Evolutionary conservation across 768 basidiomycete genomes (phyloP).

Genomic region (Rubroboletus satanas): DNA sequence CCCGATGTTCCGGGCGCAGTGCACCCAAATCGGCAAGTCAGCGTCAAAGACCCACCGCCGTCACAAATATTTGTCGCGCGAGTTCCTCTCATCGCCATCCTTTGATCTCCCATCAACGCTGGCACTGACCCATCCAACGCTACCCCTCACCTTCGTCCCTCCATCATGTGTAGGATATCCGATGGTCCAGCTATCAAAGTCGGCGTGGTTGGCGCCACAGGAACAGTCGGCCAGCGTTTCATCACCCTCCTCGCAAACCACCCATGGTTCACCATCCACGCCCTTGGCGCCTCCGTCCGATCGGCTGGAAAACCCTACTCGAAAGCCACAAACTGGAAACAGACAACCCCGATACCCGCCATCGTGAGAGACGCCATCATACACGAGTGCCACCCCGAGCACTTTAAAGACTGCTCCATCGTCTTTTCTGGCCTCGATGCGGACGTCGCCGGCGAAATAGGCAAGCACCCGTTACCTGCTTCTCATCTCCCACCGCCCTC

Average conservation of each 20-base stretch:
- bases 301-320: constrained; percentile 83
- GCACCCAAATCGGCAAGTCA: not conserved
- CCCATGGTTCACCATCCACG: constrained; percentile 86
- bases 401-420: constrained; percentile 77
- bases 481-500: not conserved
- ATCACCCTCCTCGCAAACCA: constrained; percentile 82
- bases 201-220: constrained; percentile 83
- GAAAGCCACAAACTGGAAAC: constrained; percentile 84
- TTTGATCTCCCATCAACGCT: too few species aligned
- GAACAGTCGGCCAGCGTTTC: constrained; percentile 95
- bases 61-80: too few species aligned
- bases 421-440: constrained; percentile 96
- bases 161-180: constrained; percentile 20
- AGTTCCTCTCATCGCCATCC: too few species aligned
- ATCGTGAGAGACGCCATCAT: constrained; percentile 56
- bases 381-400: constrained; percentile 68
- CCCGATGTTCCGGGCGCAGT: too few species aligned
- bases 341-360: constrained; percentile 68
- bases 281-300: constrained; percentile 82
- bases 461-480: constrained; percentile 37
- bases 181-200: constrained; percentile 42
- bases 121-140: too few species aligned
- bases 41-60: not conserved
- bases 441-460: constrained; percentile 93
- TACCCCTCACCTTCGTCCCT: not conserved